Percentiles rank a stretch among this genome's conserved stretches.
These are phyloP conservation scores for Oemleria cerasiformis DNA, from an alignment of 306 rosid species.

Conservation along the genomic window DNA sequence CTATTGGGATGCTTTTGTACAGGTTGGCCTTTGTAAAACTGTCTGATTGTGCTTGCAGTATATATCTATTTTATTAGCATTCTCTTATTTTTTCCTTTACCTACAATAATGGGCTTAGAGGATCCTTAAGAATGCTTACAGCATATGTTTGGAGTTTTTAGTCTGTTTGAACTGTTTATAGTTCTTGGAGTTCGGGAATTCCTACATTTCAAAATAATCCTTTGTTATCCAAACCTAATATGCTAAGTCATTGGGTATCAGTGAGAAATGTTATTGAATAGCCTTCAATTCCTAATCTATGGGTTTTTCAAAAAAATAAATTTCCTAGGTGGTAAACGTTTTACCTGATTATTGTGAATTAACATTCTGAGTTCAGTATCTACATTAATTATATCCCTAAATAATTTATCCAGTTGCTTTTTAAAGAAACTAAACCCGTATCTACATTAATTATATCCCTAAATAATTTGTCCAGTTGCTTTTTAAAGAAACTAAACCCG, in stretches of 20 bases:
- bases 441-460: no score
- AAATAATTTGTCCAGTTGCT: no score
- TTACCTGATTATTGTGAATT: no score
- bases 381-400: no score
- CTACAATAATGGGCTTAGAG: conserved; percentile 21
- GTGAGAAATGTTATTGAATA: background rate
- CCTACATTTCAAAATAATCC: conserved; percentile 18
- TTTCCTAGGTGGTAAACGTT: no score
- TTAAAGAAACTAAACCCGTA: no score
- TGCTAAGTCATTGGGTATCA: background rate
- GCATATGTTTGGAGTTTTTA: conserved; percentile 26
- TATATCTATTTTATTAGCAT: background rate
- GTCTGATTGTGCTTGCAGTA: background rate
- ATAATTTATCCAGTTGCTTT: no score
- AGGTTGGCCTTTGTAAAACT: background rate
- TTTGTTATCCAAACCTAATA: background rate
- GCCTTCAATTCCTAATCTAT: no score
- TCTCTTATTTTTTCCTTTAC: conserved; percentile 10
- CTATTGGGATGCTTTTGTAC: background rate
- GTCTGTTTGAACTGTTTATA: conserved; percentile 20
- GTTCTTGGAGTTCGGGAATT: conserved; percentile 38
- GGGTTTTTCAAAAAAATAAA: no score
- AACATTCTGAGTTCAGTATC: no score
- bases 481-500: no score
- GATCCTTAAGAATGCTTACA: conserved; percentile 30